Evolutionary conservation across 139 green algal genomes (phyloP), one percentile per base, ranked within the genome.

Genomic region (Volvox africanus): DNA sequence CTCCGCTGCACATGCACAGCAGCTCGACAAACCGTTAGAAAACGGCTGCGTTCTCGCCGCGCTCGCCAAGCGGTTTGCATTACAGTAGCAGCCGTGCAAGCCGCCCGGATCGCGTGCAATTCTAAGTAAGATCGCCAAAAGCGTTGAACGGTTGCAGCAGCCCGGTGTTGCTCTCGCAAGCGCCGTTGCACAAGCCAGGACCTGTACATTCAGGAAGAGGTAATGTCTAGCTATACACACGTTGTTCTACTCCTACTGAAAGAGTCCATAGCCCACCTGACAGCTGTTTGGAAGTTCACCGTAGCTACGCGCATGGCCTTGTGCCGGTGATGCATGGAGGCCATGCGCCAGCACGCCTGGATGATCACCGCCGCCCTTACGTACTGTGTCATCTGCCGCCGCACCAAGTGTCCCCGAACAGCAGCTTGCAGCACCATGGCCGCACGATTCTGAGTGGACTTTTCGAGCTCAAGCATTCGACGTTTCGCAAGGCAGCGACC

Each of bases 21-120:
- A 17, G 88, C 87, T 6, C 16, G 17, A 0, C 61, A 44, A 28
- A 32, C 6, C 1, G 18, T 5, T 13, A 35, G 18, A 19, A 33
- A 62, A 21, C 61, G 69, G 1, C n/a, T 30, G 1, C 44, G 69
- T 33, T 69, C 87, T 12, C 50, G 33, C 35, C 30, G 21, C 37
- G 78, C 87, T 9, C 87, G 44, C 89, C 82, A 91, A 12, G 21
- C n/a, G 16, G 65, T 36, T 68, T 93, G 91, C 22, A 95, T 83
- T 11, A 37, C 22, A 21, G 82, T 37, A 18, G 88, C 90, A 11
- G 92, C 90, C 28, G 80, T n/a, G 2, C 22, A 24, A 18, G 65
- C 82, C 1, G 21, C 28, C 14, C 35, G 62, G 22, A 65, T 20
- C 1, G 35, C 19, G 19, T 36, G 21, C 82, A 80, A 26, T 37